Conservation (phyloP, 164 flowering plant species). For the Liriodendron chinense region DNA sequence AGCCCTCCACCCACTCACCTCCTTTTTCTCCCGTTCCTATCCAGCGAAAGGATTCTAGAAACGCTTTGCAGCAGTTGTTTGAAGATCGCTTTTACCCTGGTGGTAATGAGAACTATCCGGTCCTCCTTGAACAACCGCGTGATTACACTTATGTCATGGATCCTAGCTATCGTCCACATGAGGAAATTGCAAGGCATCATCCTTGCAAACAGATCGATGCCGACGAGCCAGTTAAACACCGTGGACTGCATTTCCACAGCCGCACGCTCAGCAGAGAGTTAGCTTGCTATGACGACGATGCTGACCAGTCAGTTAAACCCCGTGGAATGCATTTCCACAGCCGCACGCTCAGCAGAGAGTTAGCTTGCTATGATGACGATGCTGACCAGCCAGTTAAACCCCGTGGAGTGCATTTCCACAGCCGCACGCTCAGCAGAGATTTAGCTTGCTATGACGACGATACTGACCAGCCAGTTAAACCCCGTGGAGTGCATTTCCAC, state of each 20-base stretch:
- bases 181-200: slow-evolving; percentile 19
- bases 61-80: slow-evolving; percentile 18
- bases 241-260: slow-evolving; percentile 25
- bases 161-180: slow-evolving; percentile 17
- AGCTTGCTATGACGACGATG: slow-evolving; percentile 28
- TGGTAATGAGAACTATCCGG: slow-evolving; percentile 24
- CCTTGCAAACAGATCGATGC: slow-evolving; percentile 10
- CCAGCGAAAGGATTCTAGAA: slow-evolving; percentile 17
- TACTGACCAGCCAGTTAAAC: background rate
- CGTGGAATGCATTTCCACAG: slow-evolving; percentile 25
- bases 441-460: slow-evolving; percentile 21
- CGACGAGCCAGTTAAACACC: background rate
- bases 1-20: slow-evolving; percentile 18
- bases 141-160: slow-evolving; percentile 23
- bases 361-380: slow-evolving; percentile 20
- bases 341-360: slow-evolving; percentile 27
- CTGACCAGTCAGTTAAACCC: background rate
- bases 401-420: slow-evolving; percentile 23
- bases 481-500: slow-evolving; percentile 22
- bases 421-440: slow-evolving; percentile 29
- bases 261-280: slow-evolving; percentile 28
- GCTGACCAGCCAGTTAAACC: background rate
- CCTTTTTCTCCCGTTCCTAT: slow-evolving; percentile 24
- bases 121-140: slow-evolving; percentile 13
- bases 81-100: slow-evolving; percentile 28